Conservation (phyloP, 768 basidiomycete species). For the Suillus hirtellus region DNA sequence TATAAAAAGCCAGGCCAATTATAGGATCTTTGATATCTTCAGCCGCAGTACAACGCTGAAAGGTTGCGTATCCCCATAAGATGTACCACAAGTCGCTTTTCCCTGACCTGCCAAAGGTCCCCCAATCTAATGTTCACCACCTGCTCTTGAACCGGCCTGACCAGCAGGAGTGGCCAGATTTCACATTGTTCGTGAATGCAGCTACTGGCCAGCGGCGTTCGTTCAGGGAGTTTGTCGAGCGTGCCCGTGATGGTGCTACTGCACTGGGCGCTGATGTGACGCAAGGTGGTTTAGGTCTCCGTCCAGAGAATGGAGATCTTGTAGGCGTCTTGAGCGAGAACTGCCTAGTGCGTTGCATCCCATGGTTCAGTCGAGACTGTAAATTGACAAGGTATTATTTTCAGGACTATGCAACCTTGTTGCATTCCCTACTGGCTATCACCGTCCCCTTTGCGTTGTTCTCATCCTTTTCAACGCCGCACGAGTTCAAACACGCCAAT, state of each 20-base stretch:
- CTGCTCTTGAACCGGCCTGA: constrained; percentile 55
- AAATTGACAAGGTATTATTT: not conserved
- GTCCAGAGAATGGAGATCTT: constrained; percentile 49
- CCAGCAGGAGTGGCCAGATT: constrained; percentile 56
- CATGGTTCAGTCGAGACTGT: not conserved
- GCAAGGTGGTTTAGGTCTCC: constrained; percentile 59
- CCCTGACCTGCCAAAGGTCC: constrained; percentile 49
- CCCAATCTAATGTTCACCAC: constrained; percentile 55
- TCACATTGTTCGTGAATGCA: constrained; percentile 55
- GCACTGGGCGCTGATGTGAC: constrained; percentile 48
- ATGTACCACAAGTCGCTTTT: constrained; percentile 63
- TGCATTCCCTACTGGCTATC: constrained; percentile 44
- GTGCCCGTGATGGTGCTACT: constrained; percentile 55
- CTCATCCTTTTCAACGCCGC: constrained; percentile 47
- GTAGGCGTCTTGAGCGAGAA: constrained; percentile 76
- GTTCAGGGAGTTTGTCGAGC: constrained; percentile 50
- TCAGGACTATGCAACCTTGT: constrained; percentile 49
- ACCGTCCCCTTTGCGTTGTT: constrained; percentile 49
- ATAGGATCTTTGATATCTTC: too few species aligned
- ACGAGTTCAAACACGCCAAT: constrained; percentile 50
- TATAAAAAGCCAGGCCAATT: not conserved
- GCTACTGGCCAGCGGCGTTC: constrained; percentile 47
- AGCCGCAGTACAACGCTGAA: too few species aligned
- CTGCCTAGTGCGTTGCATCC: constrained; percentile 47
- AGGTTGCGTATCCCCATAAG: too few species aligned